Base-by-base conservation (phyloP, 2,329 filamentous ascomycete genomes). In the Didymella exigua region DNA sequence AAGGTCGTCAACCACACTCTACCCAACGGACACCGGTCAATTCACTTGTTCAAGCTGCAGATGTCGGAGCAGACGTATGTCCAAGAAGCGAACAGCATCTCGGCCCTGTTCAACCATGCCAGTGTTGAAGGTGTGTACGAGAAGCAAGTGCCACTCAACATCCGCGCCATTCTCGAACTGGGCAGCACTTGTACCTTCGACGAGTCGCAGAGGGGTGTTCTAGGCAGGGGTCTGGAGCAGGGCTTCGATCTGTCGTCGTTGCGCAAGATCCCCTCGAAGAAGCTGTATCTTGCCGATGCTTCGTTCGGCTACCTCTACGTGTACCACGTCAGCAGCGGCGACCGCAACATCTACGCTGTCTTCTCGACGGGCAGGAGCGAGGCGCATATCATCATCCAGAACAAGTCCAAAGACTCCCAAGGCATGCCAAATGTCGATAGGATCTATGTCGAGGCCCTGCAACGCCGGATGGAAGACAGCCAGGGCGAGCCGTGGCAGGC, bases 61-160 rank as follows among this genome's bases (percentile, higher is more conserved):
- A 90, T 99, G 75, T 83, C 90, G 0, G 95, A 99, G 73, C 88
- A 95, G 51, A 83, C 90, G 0, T 99, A 96, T 75, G 86, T 96
- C 57, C 86, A 87, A 38, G 91, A 98, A 73, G 82, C 88, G 0
- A 89, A 92, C 58, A 96, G 92, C 70, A 88, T 98, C 58, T 86
- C 88, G 2, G 77, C 88, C 24, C 80, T 98, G 1, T 93, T 97
- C 78, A 92, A 93, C 60, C 93, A 99, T 70, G 86, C 92, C 0
- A 96, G 92, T 73, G 90, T 99, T 1, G 95, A 99, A 75, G 96
- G 96, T 26, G 92, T 99, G 13, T 99, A 99, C 69, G 96, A 99
- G 77, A 93, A 89, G 68, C 89, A 96, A 62, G 83, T 99, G 1
- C 92, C 96, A 1, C 81, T 98, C 5, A 91, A 90, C 60, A 84